Evolutionary conservation across 2,329 filamentous ascomycete genomes (phyloP).

Genomic region (Fusarium foetens): DNA sequence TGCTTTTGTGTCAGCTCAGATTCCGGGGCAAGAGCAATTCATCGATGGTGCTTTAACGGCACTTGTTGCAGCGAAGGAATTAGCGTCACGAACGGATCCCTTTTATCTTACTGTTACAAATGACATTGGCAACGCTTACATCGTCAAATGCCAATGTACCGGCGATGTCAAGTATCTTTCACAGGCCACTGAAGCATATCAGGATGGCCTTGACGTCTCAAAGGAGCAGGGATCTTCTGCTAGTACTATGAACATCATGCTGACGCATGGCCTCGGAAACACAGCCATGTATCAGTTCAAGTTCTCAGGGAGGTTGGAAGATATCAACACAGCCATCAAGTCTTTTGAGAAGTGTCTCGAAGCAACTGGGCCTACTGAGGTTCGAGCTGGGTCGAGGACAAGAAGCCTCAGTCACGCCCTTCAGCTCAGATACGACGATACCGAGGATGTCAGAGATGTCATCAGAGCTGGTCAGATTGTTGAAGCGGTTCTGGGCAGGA

Average conservation of each 20-base stretch:
- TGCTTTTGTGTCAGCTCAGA: neutral
- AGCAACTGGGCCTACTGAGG: neutral
- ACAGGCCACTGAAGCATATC: neutral
- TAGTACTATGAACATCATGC: fast-evolving
- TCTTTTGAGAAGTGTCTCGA: neutral
- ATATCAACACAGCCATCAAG: neutral
- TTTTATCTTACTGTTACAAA: neutral
- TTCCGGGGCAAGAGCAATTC: neutral
- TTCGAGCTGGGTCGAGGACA: neutral
- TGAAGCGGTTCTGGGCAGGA: neutral
- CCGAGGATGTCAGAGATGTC: neutral
- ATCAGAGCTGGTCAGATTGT: neutral
- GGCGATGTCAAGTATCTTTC: neutral
- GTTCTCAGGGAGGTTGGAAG: neutral
- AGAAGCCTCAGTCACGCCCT: neutral
- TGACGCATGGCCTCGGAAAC: neutral
- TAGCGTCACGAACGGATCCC: fast-evolving
- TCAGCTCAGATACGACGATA: neutral
- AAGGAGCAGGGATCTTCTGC: neutral
- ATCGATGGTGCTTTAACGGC: neutral
- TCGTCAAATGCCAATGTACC: neutral
- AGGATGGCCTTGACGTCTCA: neutral
- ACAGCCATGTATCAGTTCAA: neutral
- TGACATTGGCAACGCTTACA: neutral
- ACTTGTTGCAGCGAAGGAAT: neutral